Evolutionary conservation across 2,329 filamentous ascomycete species (phyloP), one percentile per base, ranked within the genome.

Genomic region (Fusarium xyrophilum): DNA sequence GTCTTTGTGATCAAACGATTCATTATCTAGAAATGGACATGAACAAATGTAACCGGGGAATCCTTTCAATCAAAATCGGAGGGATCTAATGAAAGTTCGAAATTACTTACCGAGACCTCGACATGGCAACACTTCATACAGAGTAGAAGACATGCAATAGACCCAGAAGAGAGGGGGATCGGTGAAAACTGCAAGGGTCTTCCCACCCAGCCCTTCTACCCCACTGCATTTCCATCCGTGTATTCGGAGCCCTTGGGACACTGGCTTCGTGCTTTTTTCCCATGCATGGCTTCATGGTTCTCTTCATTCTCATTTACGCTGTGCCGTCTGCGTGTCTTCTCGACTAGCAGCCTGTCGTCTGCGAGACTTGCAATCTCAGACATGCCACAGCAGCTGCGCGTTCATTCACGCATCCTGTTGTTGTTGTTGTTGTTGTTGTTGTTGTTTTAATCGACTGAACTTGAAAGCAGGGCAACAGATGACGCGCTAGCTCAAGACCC

Each of bases 171-270:
- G 43, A 63, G 52, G 50, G 50, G 43, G 60, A 69, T 65, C 52
- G 44, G 69, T 66, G 54, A 61, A 68, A 53, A 40, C 47, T 56
- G 54, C 68, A 69, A 71, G 70, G 72, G 61, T 70, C 50, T 72
- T 67, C 61, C 60, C 55, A 63, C 61, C 57, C 51, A 55, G 54
- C 56, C 30, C 59, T 55, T 63, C 58, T 57, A 57, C 63, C 60
- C 70, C 60, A 56, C 61, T 57, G 60, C 55, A 69, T 62, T 65
- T 56, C 59, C 53, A 63, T 61, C 71, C 69, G 57, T 53, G 66
- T 66, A 54, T 56, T 72, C 64, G 62, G 63, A 52, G 65, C 42
- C 55, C 47, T 55, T 38, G 58, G 39, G 28, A 13, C 46, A 36
- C 39, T 68, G 40, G 40, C 53, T 56, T 69, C 33, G 35, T 63